Conservation (phyloP, 1,284 basidiomycete species). For the Fomes fomentarius region DNA sequence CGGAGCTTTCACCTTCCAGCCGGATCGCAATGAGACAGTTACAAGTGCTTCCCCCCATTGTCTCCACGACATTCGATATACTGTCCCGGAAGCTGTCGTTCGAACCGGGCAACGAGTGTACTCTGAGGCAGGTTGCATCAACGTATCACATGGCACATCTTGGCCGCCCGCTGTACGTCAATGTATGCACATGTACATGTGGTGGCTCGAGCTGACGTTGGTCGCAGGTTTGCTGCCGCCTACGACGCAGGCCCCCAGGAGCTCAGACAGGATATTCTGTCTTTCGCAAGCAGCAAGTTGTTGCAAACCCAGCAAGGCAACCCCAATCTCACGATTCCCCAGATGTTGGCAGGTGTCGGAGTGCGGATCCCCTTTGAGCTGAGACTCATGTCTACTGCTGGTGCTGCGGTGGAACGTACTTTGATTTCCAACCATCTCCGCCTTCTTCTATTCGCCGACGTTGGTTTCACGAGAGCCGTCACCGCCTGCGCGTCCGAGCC, state of each 20-base stretch:
- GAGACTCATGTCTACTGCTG: conserved; percentile 13
- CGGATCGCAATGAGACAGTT: background rate
- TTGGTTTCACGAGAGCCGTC: conserved; percentile 25
- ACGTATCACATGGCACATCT: conserved; percentile 1
- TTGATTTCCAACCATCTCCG: conserved; percentile 37
- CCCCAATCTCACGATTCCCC: background rate
- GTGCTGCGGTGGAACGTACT: conserved; percentile 17
- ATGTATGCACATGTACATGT: background rate
- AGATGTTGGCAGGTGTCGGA: conserved; percentile 32
- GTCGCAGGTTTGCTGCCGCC: conserved; percentile 10
- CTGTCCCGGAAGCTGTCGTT: background rate
- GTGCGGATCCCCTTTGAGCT: conserved; percentile 35
- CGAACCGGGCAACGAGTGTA: background rate
- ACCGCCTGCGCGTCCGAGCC: conserved; percentile 33
- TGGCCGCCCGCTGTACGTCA: background rate
- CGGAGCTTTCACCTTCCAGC: background rate
- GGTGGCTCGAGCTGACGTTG: background rate
- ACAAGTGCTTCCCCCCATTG: background rate
- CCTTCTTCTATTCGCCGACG: conserved; percentile 29
- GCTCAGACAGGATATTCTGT: conserved; percentile 14
- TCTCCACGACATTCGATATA: background rate
- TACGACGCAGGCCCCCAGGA: conserved; percentile 7
- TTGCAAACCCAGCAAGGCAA: background rate
- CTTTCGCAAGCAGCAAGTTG: background rate
- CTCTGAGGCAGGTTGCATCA: background rate